A percentile compares a stretch with the other conserved stretches of the same genome.
These are phyloP conservation scores for Neurospora sp. DNA, from an alignment of 495 filamentous ascomycete species.

Conservation along the genomic window DNA sequence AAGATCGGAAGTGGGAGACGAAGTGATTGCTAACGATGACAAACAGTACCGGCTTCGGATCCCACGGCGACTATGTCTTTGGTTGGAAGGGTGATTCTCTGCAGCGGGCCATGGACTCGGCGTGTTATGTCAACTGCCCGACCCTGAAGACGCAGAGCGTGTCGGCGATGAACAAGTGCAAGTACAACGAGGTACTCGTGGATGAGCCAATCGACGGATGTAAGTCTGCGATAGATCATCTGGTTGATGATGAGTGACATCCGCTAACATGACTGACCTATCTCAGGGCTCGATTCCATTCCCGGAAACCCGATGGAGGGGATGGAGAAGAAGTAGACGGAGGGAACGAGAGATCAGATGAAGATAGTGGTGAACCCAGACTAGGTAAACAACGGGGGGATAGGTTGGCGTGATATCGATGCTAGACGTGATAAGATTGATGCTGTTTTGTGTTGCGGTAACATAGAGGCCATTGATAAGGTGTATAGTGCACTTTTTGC, in stretches of 20 bases:
- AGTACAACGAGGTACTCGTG: conserved; percentile 8
- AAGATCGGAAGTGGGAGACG: not conserved
- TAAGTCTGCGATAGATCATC: conserved; percentile 2
- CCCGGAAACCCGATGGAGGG: not conserved
- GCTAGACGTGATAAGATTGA: not conserved
- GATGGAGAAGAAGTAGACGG: not conserved
- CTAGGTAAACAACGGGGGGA: not conserved
- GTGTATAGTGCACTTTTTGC: not conserved
- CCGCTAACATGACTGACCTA: not conserved
- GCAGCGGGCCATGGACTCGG: conserved; percentile 29
- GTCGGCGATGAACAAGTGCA: conserved; percentile 25
- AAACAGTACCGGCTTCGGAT: conserved; percentile 22
- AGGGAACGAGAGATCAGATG: not conserved
- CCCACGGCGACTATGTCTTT: conserved; percentile 32
- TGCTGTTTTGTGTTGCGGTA: not conserved
- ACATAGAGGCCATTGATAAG: not conserved
- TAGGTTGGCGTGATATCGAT: not conserved
- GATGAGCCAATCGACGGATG: conserved; percentile 19
- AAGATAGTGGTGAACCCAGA: not conserved
- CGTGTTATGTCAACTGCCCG: conserved; percentile 29
- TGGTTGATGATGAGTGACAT: not conserved
- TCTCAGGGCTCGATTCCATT: not conserved
- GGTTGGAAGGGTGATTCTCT: conserved; percentile 32
- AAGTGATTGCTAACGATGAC: not conserved
- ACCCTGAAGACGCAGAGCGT: conserved; percentile 26